Evolutionary conservation across 805 yeast genomes (phyloP).

Genomic region (Candida boidinii): DNA sequence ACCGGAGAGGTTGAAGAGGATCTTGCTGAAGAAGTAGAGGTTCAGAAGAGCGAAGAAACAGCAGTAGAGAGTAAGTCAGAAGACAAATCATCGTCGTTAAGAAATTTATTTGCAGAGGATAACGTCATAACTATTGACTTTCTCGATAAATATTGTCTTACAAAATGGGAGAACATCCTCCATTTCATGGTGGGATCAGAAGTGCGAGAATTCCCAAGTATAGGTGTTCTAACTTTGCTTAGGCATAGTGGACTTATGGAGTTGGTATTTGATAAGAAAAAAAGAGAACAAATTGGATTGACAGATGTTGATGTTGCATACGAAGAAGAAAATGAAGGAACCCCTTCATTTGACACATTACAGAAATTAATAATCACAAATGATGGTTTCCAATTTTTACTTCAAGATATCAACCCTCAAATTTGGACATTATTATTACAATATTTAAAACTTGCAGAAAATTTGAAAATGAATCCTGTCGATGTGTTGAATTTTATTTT

Average conservation of each 20-base stretch:
- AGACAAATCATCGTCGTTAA: not conserved
- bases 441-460: conserved; percentile 77
- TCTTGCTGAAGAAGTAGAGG: conserved; percentile 3
- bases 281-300: conserved; percentile 16
- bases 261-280: conserved; percentile 29
- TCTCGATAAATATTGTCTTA: conserved; percentile 72
- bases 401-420: conserved; percentile 90
- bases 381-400: conserved; percentile 85
- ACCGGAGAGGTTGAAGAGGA: conserved; percentile 5
- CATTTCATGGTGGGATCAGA: conserved; percentile 98
- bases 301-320: conserved; percentile 10
- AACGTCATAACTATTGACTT: conserved; percentile 53
- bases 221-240: conserved; percentile 71
- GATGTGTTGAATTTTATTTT: conserved; percentile 92
- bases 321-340: conserved; percentile 1
- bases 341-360: conserved; percentile 13
- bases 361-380: conserved; percentile 64
- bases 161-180: conserved; percentile 89
- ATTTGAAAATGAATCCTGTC: conserved; percentile 86
- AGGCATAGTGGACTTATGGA: conserved; percentile 86
- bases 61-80: not conserved
- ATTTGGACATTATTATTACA: conserved; percentile 89
- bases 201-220: conserved; percentile 56
- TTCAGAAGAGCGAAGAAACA: not conserved
- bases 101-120: conserved; percentile 63